phyloP scores from a whole-genome alignment of 1,284 basidiomycete species.

The Ceratobasidium papillatum region DNA sequence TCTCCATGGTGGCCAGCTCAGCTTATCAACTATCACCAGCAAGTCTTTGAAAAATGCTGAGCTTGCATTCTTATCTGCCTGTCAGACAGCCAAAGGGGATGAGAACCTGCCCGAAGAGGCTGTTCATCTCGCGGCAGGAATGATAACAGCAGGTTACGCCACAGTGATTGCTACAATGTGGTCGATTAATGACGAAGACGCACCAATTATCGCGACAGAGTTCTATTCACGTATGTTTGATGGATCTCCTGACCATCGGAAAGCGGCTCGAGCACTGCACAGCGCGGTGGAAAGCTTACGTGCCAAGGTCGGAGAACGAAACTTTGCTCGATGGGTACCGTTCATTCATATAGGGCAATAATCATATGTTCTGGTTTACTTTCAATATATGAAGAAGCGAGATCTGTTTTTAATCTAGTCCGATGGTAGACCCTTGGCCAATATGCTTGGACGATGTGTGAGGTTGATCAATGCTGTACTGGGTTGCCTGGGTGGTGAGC shows the following conservation, averaged over 20 bases:
- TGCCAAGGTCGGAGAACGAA: background rate
- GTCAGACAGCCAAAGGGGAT: background rate
- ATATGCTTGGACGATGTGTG: too few relatives aligned
- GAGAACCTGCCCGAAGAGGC: background rate
- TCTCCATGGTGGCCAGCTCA: background rate
- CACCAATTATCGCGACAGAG: slow-evolving; percentile 44
- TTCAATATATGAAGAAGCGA: too few relatives aligned
- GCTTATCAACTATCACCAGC: background rate
- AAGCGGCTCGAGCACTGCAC: background rate
- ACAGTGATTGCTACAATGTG: slow-evolving; percentile 56
- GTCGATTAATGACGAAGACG: slow-evolving; percentile 50
- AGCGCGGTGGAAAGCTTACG: background rate
- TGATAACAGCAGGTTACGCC: background rate
- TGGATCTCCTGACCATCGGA: background rate
- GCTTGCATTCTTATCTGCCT: background rate
- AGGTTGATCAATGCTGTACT: too few relatives aligned
- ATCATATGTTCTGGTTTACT: too few relatives aligned
- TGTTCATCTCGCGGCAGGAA: background rate
- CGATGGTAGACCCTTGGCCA: too few relatives aligned
- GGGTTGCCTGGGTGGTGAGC: too few relatives aligned
- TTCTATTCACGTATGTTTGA: slow-evolving; percentile 47
- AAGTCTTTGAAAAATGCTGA: background rate
- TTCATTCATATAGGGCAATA: too few relatives aligned
- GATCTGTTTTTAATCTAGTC: too few relatives aligned
- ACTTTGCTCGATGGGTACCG: too few relatives aligned